phyloP scores from a whole-genome alignment of 352 stramenopile species.

The Pythium diclinum region DNA sequence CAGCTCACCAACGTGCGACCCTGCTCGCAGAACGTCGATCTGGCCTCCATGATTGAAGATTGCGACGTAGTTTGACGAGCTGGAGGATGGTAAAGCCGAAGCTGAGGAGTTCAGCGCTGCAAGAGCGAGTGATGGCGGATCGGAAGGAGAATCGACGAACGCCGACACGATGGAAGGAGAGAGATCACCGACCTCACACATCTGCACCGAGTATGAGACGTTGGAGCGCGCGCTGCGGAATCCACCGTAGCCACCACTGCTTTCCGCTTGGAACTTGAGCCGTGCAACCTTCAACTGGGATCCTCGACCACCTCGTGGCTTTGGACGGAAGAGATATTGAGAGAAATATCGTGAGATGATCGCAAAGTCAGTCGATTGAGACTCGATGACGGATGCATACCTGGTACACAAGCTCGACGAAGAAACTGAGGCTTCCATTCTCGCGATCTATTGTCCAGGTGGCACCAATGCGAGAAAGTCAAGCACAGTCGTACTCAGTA shows the following conservation, averaged over 20 bases:
- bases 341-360: not conserved
- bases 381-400: not conserved
- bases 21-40: conserved; percentile 15
- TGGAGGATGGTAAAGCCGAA: not conserved
- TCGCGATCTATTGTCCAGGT: conserved; percentile 41
- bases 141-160: not conserved
- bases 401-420: conserved; percentile 63
- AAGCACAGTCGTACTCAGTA: not conserved
- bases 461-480: not conserved
- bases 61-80: not conserved
- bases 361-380: not conserved
- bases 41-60: conserved; percentile 9
- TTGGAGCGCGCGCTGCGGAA: conserved; percentile 20
- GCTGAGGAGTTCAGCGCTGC: not conserved
- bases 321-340: not conserved
- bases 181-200: conserved; percentile 47
- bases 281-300: conserved; percentile 52
- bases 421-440: conserved; percentile 42
- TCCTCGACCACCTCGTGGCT: conserved; percentile 33
- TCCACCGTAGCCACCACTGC: conserved; percentile 12
- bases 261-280: conserved; percentile 56
- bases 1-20: conserved; percentile 5
- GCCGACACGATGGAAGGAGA: conserved; percentile 46
- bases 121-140: conserved; percentile 3
- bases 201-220: conserved; percentile 49